Evolutionary conservation across 2,329 filamentous ascomycete genomes (phyloP), one percentile per base, ranked within the genome.

Genomic region (Talaromyces sp.): DNA sequence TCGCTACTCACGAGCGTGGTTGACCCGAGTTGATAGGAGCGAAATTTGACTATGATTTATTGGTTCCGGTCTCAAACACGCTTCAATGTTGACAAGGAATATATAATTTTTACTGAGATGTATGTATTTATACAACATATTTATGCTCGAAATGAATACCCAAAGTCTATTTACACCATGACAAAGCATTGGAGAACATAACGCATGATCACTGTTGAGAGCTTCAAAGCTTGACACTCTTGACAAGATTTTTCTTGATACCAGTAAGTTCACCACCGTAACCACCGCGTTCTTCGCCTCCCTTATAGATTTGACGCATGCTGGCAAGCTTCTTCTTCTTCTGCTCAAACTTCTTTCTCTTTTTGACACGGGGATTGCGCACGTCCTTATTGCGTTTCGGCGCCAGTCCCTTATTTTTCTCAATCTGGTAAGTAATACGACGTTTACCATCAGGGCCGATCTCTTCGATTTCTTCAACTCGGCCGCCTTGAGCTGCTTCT

Each of bases 241-340:
- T 96, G 70, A 98, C 87, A 76, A 99, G 78, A 22, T 90, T 90
- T 69, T 88, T 90, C 83, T 97, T 98, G 80, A 99, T 96, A 86
- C 95, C 95, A 49, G 93, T 95, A 79, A 90, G 79, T 77, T 98
- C 95, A 79, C 95, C 95, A 66, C 86, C 86, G 80, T 99, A 99
- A 59, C 92, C 90, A 71, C 92, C 90, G 71, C 85, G 86, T 68
- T 90, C 87, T 79, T 96, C 88, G 64, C 91, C 90, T 67, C 91
- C 91, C 77, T 92, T 91, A 80, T 93, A 98, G 15, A 91, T 82
- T 9, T 90, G 85, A 80, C 90, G 91, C 81, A 93, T 91, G 73
- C 89, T 93, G 70, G 86, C 87, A 72, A 98, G 78, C 84, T 98
- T 97, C 90, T 97, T 98, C 85, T 93, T 90, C 84, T 96, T 97